Percentiles rank a stretch among this genome's conserved stretches.
Evolutionary conservation across 1,284 basidiomycete genomes (phyloP).

Genomic region (Cutaneotrichosporon daszewskae): DNA sequence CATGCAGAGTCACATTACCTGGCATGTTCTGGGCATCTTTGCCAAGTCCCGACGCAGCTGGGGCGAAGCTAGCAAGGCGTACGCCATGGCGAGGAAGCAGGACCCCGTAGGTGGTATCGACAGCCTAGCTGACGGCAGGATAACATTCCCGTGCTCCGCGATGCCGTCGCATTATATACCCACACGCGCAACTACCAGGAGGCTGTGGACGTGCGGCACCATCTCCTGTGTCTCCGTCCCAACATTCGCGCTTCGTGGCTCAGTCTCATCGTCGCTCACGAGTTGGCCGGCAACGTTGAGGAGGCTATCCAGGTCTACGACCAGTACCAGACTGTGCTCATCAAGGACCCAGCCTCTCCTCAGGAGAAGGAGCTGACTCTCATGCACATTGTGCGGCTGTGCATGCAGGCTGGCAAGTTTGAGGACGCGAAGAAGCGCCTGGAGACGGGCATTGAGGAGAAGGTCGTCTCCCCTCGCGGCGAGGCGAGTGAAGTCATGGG

Average conservation of each 20-base stretch:
- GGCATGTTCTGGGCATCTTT: conserved; percentile 95
- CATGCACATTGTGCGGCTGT: conserved; percentile 72
- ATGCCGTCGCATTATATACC: conserved; percentile 82
- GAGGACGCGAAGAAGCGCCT: conserved; percentile 57
- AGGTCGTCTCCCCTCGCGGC: conserved; percentile 64
- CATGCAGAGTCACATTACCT: conserved; percentile 89
- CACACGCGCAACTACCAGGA: conserved; percentile 79
- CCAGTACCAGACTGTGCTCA: conserved; percentile 50
- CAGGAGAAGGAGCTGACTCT: conserved; percentile 76
- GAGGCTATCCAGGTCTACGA: conserved; percentile 72
- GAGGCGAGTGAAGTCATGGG: conserved; percentile 68
- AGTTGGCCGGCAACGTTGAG: conserved; percentile 67
- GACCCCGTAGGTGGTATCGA: conserved; percentile 65
- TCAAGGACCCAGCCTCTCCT: conserved; percentile 54
- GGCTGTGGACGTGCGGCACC: conserved; percentile 76
- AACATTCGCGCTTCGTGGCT: conserved; percentile 86
- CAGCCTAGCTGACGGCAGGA: conserved; percentile 55
- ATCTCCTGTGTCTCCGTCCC: conserved; percentile 73
- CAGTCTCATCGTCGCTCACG: conserved; percentile 79
- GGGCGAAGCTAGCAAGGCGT: conserved; percentile 53
- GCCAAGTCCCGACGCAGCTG: conserved; percentile 61
- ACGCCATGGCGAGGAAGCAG: conserved; percentile 65
- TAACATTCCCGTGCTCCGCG: conserved; percentile 88
- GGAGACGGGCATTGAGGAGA: conserved; percentile 60
- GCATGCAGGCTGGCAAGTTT: conserved; percentile 64